Conservation (phyloP, 768 basidiomycete species). For the Collybia sordida region DNA sequence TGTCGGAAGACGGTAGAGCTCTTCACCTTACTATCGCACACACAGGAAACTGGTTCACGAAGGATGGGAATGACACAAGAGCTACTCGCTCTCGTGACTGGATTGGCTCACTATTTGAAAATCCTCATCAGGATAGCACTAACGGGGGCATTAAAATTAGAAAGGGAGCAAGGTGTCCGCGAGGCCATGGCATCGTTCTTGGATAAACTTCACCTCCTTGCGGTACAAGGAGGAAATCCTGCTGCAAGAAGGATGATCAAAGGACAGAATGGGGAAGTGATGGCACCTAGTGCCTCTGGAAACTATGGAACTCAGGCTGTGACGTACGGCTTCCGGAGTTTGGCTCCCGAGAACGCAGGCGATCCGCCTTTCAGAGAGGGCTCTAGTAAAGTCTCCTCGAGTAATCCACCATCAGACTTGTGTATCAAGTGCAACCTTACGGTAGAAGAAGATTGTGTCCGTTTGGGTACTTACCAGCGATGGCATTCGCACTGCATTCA, state of each 20-base stretch:
- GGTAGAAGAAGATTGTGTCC: constrained; percentile 96
- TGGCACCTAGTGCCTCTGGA: constrained; percentile 36
- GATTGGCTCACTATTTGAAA: constrained; percentile 99
- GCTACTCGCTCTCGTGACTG: constrained; percentile 93
- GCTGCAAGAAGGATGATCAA: constrained; percentile 74
- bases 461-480: constrained; percentile 92
- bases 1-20: constrained; percentile 99
- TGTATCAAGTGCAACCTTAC: constrained; percentile 88
- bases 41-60: constrained; percentile 87
- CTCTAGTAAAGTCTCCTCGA: constrained; percentile 53
- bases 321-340: constrained; percentile 89
- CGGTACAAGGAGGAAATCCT: constrained; percentile 82
- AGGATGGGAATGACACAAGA: constrained; percentile 98
- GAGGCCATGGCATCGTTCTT: constrained; percentile 89
- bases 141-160: constrained; percentile 93
- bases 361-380: constrained; percentile 74
- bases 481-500: constrained; percentile 97
- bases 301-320: constrained; percentile 84
- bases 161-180: constrained; percentile 81
- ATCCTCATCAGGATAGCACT: constrained; percentile 98
- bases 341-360: constrained; percentile 89
- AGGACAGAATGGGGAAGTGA: constrained; percentile 66
- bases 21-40: constrained; percentile 93
- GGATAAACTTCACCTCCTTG: constrained; percentile 89
- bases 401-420: constrained; percentile 82